phyloP scores from a whole-genome alignment of 2,329 filamentous ascomycete species.

The Pseudogymnoascus sp. region DNA sequence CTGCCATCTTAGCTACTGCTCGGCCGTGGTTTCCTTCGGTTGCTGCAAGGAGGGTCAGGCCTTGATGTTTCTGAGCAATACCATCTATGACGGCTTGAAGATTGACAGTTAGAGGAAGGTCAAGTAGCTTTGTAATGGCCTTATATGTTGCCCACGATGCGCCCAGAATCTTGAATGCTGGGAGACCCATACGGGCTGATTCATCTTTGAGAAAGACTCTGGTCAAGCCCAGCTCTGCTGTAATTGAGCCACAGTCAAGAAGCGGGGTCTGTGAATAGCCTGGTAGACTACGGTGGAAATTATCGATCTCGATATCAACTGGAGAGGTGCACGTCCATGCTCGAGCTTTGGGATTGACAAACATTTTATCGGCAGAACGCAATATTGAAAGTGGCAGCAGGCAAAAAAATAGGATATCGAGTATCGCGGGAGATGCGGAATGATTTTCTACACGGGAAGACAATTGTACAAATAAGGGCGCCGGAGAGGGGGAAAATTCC shows the following conservation, averaged over 20 bases:
- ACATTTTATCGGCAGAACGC: background rate
- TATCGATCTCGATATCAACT: background rate
- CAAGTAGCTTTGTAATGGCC: constrained; percentile 40
- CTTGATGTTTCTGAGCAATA: constrained; percentile 22
- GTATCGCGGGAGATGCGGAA: background rate
- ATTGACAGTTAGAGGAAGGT: constrained; percentile 34
- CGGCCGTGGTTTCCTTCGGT: constrained; percentile 73
- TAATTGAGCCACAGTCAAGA: constrained; percentile 42
- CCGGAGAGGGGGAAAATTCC: background rate
- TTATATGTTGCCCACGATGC: constrained; percentile 64
- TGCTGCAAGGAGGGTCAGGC: constrained; percentile 47
- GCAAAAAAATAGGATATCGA: background rate
- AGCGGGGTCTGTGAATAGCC: constrained; percentile 48
- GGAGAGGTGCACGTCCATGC: background rate
- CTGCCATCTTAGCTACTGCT: constrained; percentile 61
- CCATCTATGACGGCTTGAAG: constrained; percentile 35
- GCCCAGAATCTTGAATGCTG: constrained; percentile 72
- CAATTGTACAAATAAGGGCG: background rate
- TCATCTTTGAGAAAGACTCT: constrained; percentile 64
- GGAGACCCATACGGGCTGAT: constrained; percentile 56
- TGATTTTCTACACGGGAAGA: background rate
- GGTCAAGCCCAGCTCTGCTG: constrained; percentile 46
- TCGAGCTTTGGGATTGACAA: background rate
- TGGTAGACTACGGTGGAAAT: constrained; percentile 51
- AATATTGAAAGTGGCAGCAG: background rate